These are phyloP conservation scores for Trypanosoma melophagium DNA, from an alignment of 208 protist species.

Conservation along the genomic window DNA sequence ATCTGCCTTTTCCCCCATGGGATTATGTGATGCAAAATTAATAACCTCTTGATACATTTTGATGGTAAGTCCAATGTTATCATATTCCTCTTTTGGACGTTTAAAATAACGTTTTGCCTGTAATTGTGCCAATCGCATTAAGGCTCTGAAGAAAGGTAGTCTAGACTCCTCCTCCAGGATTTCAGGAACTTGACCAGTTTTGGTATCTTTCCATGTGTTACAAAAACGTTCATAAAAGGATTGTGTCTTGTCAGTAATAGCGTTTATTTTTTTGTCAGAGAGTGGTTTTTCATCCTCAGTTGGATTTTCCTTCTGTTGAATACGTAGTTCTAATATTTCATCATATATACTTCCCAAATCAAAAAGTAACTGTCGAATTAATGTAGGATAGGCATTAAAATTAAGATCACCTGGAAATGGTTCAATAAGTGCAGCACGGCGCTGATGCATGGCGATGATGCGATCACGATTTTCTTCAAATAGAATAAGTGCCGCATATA, in stretches of 20 bases:
- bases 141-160: constrained; percentile 71
- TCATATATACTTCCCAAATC: constrained; percentile 79
- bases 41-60: constrained; percentile 57
- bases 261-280: constrained; percentile 69
- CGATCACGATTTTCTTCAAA: constrained; percentile 68
- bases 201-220: constrained; percentile 71
- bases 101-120: constrained; percentile 44
- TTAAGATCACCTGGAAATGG: constrained; percentile 74
- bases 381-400: constrained; percentile 84
- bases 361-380: constrained; percentile 81
- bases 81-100: constrained; percentile 76
- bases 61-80: constrained; percentile 50
- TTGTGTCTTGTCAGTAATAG: constrained; percentile 47
- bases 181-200: constrained; percentile 43
- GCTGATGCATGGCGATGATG: constrained; percentile 76
- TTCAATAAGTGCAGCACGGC: constrained; percentile 62
- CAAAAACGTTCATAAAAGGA: constrained; percentile 73
- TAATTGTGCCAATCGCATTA: constrained; percentile 75
- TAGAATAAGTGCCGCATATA: constrained; percentile 55
- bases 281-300: constrained; percentile 54
- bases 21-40: constrained; percentile 61
- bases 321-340: constrained; percentile 65
- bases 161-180: constrained; percentile 66
- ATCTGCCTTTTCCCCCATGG: constrained; percentile 31
- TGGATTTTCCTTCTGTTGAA: constrained; percentile 52